Base-by-base conservation (phyloP, 306 rosid genomes). In the Quercus agrifolia region DNA sequence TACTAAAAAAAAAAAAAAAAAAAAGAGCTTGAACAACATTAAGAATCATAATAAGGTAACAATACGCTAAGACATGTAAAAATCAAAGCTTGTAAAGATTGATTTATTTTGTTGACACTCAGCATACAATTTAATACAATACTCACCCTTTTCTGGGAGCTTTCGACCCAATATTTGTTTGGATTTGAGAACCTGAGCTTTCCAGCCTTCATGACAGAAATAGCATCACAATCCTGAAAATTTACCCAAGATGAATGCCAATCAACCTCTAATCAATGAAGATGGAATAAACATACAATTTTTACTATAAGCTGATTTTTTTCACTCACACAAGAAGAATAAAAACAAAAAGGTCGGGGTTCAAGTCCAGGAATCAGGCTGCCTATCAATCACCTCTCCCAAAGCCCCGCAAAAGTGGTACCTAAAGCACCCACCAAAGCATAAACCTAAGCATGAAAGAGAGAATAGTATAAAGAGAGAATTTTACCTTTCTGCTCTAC, bases 161-260 rank as follows among this genome's bases (percentile, higher is more conserved):
- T 84, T 86, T 92, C 97, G 56, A 95, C 94, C 99, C 99, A 93
- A 80, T 91, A 95, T 83, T 93, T 93, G 73, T 91, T 93, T 51
- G 96, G 96, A 77, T 85, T 95, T 4, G 98, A 80, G 77, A 90
- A 95, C 81, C 91, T 88, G 67, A 95, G 86, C 51, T 66, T 87
- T 81, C 98, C 99, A 55, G 92, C 98, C 82, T 90, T 95, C 82
- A 82, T 86, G 77, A 81, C 99, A 67, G 91, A 80, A 79, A 93
- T 91, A 27, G 83, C 79, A 86, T 95, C 99, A 68, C 85, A 80
- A 13, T 95, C 97, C 98, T 92, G 82, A 27, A 78, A 84, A 74
- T 77, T 69, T 13, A 18, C 69, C 59, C 46, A 71, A 49, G 66
- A 18, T 38, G 18, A 59, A 77, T 66, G 74, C 70, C 74, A 6